Percentiles rank a stretch among this genome's conserved stretches.
Evolutionary conservation across 2,329 filamentous ascomycete species (phyloP).

Genomic region (Diaporthe humulicola): DNA sequence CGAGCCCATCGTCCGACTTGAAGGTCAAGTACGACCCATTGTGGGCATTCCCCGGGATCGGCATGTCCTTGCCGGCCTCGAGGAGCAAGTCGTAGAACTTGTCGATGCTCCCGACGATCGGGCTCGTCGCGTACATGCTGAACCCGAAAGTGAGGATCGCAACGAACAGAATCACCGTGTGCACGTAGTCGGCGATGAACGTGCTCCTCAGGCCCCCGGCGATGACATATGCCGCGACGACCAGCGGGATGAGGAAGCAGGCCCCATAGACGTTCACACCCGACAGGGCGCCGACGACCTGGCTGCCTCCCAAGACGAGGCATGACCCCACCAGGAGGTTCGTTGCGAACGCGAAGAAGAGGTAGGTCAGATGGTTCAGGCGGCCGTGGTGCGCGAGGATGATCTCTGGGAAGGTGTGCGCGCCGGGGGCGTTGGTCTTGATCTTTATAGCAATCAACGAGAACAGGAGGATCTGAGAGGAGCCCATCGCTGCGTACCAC

Average conservation of each 20-base stretch:
- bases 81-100: slow-evolving; percentile 54
- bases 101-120: slow-evolving; percentile 48
- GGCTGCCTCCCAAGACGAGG: slow-evolving; percentile 54
- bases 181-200: slow-evolving; percentile 57
- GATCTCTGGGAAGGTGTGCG: slow-evolving; percentile 59
- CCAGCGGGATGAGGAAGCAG: slow-evolving; percentile 54
- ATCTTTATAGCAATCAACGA: slow-evolving; percentile 56
- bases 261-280: slow-evolving; percentile 58
- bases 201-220: slow-evolving; percentile 55
- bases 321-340: slow-evolving; percentile 57
- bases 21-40: slow-evolving; percentile 54
- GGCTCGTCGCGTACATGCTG: slow-evolving; percentile 49
- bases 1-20: slow-evolving; percentile 50
- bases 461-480: slow-evolving; percentile 57
- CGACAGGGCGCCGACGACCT: slow-evolving; percentile 54
- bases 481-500: slow-evolving; percentile 57
- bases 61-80: slow-evolving; percentile 48
- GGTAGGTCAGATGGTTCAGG: slow-evolving; percentile 53
- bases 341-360: slow-evolving; percentile 55
- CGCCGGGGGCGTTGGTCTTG: slow-evolving; percentile 55
- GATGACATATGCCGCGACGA: slow-evolving; percentile 55
- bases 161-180: slow-evolving; percentile 56
- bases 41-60: slow-evolving; percentile 49
- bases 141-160: slow-evolving; percentile 56
- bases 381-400: slow-evolving; percentile 53